Conservation (phyloP, 1,284 basidiomycete species). For the Agroathelia rolfsii region DNA sequence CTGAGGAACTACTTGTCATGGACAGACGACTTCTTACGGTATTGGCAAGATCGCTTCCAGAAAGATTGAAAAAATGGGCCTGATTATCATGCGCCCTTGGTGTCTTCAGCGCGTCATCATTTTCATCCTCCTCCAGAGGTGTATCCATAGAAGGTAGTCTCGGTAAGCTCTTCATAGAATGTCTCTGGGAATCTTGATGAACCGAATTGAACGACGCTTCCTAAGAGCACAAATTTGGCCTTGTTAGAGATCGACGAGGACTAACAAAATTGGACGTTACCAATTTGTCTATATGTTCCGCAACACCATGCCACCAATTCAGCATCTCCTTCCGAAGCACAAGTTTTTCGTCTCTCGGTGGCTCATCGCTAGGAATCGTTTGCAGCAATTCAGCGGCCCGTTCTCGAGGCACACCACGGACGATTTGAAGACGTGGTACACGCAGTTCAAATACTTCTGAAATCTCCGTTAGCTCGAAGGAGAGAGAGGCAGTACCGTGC, state of each 20-base stretch:
- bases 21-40: no score
- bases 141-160: slow-evolving; percentile 45
- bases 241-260: slow-evolving; percentile 2
- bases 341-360: slow-evolving; percentile 37
- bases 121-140: no score
- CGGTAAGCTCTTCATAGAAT: slow-evolving; percentile 45
- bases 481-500: slow-evolving; percentile 26
- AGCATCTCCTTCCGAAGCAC: slow-evolving; percentile 47
- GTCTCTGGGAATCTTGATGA: no score
- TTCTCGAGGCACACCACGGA: slow-evolving; percentile 17
- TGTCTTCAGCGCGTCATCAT: slow-evolving; percentile 23
- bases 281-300: slow-evolving; percentile 49
- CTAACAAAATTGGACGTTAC: slow-evolving; percentile 20
- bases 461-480: slow-evolving; percentile 35
- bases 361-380: not conserved
- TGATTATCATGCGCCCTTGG: no score
- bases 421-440: slow-evolving; percentile 50
- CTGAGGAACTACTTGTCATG: no score
- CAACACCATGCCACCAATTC: slow-evolving; percentile 53
- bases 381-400: not conserved
- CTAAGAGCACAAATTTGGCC: slow-evolving; percentile 1
- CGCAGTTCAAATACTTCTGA: slow-evolving; percentile 52
- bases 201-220: no score
- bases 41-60: no score
- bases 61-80: no score